These are phyloP conservation scores for Trichosporon sp. DNA, from an alignment of 1,284 basidiomycete species.

Conservation along the genomic window DNA sequence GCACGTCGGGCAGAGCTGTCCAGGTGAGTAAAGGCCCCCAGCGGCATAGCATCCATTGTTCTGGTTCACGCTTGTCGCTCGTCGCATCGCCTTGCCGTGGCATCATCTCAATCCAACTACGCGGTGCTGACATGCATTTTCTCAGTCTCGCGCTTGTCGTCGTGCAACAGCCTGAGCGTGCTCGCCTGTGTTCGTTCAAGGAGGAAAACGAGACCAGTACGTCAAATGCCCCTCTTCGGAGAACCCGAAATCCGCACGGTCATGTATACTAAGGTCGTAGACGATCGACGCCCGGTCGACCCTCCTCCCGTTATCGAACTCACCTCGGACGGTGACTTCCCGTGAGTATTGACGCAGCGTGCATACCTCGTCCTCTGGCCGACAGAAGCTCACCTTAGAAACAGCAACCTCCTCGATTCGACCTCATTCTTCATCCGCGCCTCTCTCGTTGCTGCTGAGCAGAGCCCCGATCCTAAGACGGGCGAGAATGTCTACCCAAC, in stretches of 20 bases:
- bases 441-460: constrained; percentile 32
- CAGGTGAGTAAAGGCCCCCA: neutral
- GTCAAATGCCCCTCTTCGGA: constrained; percentile 11
- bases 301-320: constrained; percentile 48
- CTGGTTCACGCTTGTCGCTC: neutral
- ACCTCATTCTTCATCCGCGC: constrained; percentile 39
- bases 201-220: constrained; percentile 50
- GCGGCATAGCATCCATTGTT: neutral
- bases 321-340: constrained; percentile 16
- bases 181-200: constrained; percentile 48
- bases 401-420: constrained; percentile 33
- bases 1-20: constrained; percentile 4
- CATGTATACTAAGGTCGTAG: constrained; percentile 16
- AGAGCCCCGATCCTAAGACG: constrained; percentile 7
- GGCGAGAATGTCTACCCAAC: constrained; percentile 23
- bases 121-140: neutral
- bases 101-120: neutral
- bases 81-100: neutral
- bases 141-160: constrained; percentile 25
- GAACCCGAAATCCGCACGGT: neutral
- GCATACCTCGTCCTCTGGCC: neutral
- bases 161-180: constrained; percentile 46
- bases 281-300: constrained; percentile 47
- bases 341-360: constrained; percentile 4
- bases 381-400: constrained; percentile 1